phyloP scores from a whole-genome alignment of 768 basidiomycete species.

The Filobasidium wieringae region DNA sequence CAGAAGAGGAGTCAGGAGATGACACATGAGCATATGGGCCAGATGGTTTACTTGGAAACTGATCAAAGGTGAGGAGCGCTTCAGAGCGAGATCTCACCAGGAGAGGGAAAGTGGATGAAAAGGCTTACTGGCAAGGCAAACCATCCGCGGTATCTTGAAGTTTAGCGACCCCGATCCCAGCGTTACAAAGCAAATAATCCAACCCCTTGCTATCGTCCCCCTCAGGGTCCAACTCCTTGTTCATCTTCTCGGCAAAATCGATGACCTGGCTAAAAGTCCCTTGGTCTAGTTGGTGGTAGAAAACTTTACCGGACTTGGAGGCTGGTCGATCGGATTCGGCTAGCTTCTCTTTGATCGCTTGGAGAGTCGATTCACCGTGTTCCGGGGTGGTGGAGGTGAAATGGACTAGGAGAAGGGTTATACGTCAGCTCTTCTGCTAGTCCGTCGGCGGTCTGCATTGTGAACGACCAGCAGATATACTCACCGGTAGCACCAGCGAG shows the following conservation, averaged over 20 bases:
- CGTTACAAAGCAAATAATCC: conserved; percentile 21
- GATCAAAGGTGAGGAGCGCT: background rate
- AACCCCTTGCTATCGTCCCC: conserved; percentile 1
- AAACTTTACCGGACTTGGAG: conserved; percentile 16
- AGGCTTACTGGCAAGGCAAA: conserved; percentile 26
- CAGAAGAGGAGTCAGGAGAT: conserved; percentile 26
- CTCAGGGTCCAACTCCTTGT: background rate
- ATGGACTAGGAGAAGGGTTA: conserved; percentile 21
- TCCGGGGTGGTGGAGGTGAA: conserved; percentile 30
- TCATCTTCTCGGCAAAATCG: conserved; percentile 13
- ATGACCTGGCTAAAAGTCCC: conserved; percentile 23
- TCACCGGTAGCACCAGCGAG: conserved; percentile 9
- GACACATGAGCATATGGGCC: conserved; percentile 24
- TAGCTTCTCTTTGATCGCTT: conserved; percentile 15
- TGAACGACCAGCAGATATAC: too few species aligned
- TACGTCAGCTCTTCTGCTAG: too few species aligned
- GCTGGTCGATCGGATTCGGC: conserved; percentile 1
- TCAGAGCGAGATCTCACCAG: background rate
- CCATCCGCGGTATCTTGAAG: conserved; percentile 31
- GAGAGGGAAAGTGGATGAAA: background rate
- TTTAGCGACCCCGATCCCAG: conserved; percentile 36
- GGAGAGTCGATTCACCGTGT: conserved; percentile 28
- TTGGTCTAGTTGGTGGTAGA: conserved; percentile 27
- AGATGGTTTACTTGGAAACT: conserved; percentile 34
- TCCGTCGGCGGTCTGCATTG: too few species aligned